Base-by-base conservation (phyloP, 805 yeast species). In the Martiniozyma abietophila region DNA sequence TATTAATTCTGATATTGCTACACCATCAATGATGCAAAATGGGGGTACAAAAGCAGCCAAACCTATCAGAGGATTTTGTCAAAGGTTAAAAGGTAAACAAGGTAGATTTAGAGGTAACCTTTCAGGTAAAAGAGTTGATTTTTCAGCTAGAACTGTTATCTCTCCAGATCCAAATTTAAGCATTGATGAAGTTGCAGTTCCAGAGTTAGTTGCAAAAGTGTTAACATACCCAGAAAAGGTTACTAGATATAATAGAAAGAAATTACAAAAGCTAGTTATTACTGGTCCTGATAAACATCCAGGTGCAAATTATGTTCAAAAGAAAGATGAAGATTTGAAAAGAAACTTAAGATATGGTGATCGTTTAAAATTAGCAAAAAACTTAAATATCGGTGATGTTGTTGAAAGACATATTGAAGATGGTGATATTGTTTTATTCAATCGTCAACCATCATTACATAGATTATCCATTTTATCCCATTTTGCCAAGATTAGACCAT, bases 81-180 rank as follows among this genome's bases (percentile, higher is more conserved):
- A 92, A 64, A 75, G 99, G 53, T 68, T 92, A 44, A 92, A 92
- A 62, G 99, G 99, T 58, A 92, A 92, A 48, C 97, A 92, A 62
- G 99, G 99, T 51, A 80, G 99, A 55, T 94, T 92, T 64, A 74
- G 99, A 67, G 99, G 99, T 46, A 92, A 92, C 53, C 64, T 92
- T 48, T 86, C 96, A 1, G 99, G 99, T 59, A 92, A 92, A 60
- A 82, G 99, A 66, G 99, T 92, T 18, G 99, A 92, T 59, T 92
- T 92, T 54, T 86, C 96, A 0, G 98, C 94, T 32, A 76, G 99
- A 65, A 92, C 98, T 0, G 99, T 92, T 47, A 92, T 92, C 52
- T 89, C 97, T 2, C 98, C 98, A 2, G 99, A 92, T 64, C 99
- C 99, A 24, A 92, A 92, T 55, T 64, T 92, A 48, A 69, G 80